Evolutionary conservation across 1,284 basidiomycete genomes (phyloP), one percentile per base, ranked within the genome.

Genomic region (Ceratobasidium theobromae): DNA sequence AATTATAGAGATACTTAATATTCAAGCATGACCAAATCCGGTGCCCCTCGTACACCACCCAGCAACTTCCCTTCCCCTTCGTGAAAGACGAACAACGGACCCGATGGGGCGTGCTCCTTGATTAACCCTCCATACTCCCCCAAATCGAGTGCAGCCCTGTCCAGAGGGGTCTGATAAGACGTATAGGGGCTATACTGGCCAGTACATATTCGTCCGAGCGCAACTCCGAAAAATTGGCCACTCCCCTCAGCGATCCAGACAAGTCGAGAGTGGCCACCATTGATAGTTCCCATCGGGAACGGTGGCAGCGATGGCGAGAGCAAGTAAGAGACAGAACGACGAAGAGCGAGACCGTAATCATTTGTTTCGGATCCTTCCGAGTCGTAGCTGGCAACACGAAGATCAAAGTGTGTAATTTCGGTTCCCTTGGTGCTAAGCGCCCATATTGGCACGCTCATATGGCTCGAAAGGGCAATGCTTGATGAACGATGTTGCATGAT

Each of bases 1-100:
- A 38, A 18, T 14, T 21, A 14, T 30, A 46, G n/a, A 28, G 9
- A 40, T 35, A 38, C 14, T 40, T 21, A 64, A 64, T 64, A 64
- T 16, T 64, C 49, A 33, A 64, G 49, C 33, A 64, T 53, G 38
- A 64, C 49, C 49, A 64, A 32, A 25, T 64, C 60, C 27, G 60
- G 49, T 18, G 27, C 18, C 23, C 60, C 49, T 3, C 35, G 48
- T 28, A 43, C 16, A 14, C 60, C 60, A 30, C 49, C 60, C 14
- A 64, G 28, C 21, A 64, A 28, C 38, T 52, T 64, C 27, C 48
- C 60, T 43, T 64, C 60, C 14, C 60, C 60, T 18, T 64, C 49
- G 16, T 53, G 49, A 52, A 64, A 64, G 1, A 40, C 60, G 32
- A 64, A 64, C 25, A 64, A 9, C 8, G 60, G 48, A 6, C 49